Base-by-base conservation (phyloP, 164 flowering plant genomes). In the Dillenia turbinata region DNA sequence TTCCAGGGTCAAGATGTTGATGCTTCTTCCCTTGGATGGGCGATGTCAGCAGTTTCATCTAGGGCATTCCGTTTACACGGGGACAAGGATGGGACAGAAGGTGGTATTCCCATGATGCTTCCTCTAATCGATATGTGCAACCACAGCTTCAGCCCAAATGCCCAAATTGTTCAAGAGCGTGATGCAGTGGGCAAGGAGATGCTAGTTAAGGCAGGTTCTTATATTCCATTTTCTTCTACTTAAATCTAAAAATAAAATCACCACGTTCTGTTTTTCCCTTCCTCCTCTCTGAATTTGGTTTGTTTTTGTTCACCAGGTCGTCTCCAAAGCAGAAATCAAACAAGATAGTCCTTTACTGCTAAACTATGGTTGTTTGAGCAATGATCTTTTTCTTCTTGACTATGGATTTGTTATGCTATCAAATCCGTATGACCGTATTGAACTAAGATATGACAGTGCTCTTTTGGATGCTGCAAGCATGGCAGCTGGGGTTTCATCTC, bases 21-120 rank as follows among this genome's bases (percentile, higher is more conserved):
- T 77, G 90, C 99, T 57, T 87, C 96, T 49, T 66, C 96, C 33
- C 88, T 94, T 49, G 97, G 99, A 51, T 94, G 99, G 99, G 95
- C 97, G 45, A 89, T 91, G 96, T 83, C 97, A 59, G 93, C 99
- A 10, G 99, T 91, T 66, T 94, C 97, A 54, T 83, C 97, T 49
- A 75, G 97, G 62, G 97, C 99, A 65, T 94, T 94, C 66, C 96
- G 97, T 24, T 78, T 91, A 73, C 72, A 88, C 73, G 89, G 89
- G 2, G 62, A 80, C 62, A 76, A 73, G 68, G 81, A 73, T 73
- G 86, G 90, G 40, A 58, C 78, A 52, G 70, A 63, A 19, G 33
- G 9, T 14, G 67, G 71, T 66, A 70, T 80, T 14, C 95, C 95
- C 2, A 87, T 86, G 97, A 82, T 94, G 88, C 87, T 86, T 70